Percentiles rank a stretch among this genome's conserved stretches.
Conservation (phyloP, 495 filamentous ascomycete species). For the Tuber magnatum region DNA sequence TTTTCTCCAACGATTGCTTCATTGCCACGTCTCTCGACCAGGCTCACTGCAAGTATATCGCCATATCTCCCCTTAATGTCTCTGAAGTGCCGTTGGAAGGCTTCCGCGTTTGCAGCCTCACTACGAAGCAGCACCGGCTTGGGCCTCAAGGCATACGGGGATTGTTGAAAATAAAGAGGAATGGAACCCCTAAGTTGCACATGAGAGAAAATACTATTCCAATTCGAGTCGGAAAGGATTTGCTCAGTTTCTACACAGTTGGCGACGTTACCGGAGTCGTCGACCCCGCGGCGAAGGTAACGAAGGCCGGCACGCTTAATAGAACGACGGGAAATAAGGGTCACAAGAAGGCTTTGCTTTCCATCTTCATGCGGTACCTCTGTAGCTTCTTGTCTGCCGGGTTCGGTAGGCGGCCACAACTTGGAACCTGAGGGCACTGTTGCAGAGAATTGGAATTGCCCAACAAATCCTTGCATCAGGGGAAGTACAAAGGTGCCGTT, state of each 20-base stretch:
- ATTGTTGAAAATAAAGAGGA: slow-evolving; percentile 87
- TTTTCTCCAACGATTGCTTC: slow-evolving; percentile 70
- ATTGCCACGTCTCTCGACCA: slow-evolving; percentile 78
- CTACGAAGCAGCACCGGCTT: slow-evolving; percentile 73
- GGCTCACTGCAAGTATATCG: slow-evolving; percentile 64
- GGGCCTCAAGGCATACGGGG: slow-evolving; percentile 86
- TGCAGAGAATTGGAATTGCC: slow-evolving; percentile 68
- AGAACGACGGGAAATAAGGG: slow-evolving; percentile 78
- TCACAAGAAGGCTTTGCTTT: slow-evolving; percentile 58
- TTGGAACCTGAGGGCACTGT: slow-evolving; percentile 27
- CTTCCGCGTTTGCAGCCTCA: slow-evolving; percentile 62
- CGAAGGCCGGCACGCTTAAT: slow-evolving; percentile 76
- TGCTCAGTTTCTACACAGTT: slow-evolving; percentile 93
- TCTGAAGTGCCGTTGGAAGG: slow-evolving; percentile 72
- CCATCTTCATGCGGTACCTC: slow-evolving; percentile 13
- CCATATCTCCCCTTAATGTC: slow-evolving; percentile 62
- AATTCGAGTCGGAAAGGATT: slow-evolving; percentile 59
- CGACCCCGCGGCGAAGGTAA: slow-evolving; percentile 84
- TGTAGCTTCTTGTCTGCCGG: slow-evolving; percentile 26
- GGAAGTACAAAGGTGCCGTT: slow-evolving; percentile 65
- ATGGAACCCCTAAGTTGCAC: slow-evolving; percentile 81
- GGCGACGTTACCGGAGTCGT: slow-evolving; percentile 79
- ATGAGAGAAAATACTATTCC: slow-evolving; percentile 67
- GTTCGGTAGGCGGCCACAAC: slow-evolving; percentile 25
- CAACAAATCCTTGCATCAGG: slow-evolving; percentile 89